Conservation (phyloP, 805 yeast species). For the Cyberlindnera xylosilytica region DNA sequence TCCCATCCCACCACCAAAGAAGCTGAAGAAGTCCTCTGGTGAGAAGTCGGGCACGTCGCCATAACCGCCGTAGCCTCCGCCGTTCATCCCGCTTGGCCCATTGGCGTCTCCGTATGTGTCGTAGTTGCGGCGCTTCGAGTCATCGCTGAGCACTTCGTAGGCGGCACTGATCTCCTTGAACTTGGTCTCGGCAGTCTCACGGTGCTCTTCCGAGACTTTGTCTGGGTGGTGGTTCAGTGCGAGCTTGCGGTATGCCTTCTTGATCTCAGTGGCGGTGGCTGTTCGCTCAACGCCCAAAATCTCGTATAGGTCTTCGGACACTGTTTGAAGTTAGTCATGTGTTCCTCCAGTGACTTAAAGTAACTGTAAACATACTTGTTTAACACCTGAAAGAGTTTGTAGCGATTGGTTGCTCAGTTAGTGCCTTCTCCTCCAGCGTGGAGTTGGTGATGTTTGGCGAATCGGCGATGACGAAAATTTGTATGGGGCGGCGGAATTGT, state of each 20-base stretch:
- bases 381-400: too few species aligned
- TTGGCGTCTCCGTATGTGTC: constrained; percentile 51
- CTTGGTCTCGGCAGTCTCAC: constrained; percentile 68
- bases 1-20: constrained; percentile 40
- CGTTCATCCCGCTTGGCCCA: constrained; percentile 29
- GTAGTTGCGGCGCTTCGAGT: constrained; percentile 52
- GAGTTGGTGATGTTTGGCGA: too few species aligned
- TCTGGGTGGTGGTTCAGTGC: constrained; percentile 90
- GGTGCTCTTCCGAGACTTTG: constrained; percentile 65
- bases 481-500: background rate
- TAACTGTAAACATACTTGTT: too few species aligned
- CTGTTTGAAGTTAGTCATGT: constrained; percentile 3
- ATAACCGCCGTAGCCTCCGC: constrained; percentile 41
- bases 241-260: constrained; percentile 77
- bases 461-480: too few species aligned
- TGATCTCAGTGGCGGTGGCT: constrained; percentile 72
- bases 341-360: background rate
- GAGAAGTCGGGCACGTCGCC: constrained; percentile 39
- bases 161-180: constrained; percentile 87
- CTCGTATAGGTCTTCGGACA: constrained; percentile 44
- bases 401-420: too few species aligned
- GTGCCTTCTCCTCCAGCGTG: too few species aligned
- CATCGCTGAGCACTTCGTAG: constrained; percentile 79
- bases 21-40: constrained; percentile 75
- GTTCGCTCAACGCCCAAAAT: constrained; percentile 63